Percentiles rank a stretch among this genome's conserved stretches.
Evolutionary conservation across 2,329 filamentous ascomycete species (phyloP).

Genomic region (Aureobasidium sp.): DNA sequence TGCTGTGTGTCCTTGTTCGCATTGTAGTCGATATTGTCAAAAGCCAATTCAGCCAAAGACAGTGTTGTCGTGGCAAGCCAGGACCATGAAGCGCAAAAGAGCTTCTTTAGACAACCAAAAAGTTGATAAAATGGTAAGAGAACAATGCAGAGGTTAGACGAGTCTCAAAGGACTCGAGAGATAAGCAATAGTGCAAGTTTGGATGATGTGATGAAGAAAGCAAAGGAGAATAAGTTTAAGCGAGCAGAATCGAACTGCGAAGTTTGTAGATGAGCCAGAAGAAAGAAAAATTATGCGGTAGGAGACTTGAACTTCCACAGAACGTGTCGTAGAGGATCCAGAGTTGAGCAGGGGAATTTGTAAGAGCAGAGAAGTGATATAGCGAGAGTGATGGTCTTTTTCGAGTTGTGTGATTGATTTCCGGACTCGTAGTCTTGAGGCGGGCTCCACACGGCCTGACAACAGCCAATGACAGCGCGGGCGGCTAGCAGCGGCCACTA

Average conservation of each 20-base stretch:
- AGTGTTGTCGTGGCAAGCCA: neutral
- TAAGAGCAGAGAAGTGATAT: neutral
- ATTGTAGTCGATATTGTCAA: neutral
- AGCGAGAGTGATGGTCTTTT: constrained; percentile 9
- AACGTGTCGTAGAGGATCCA: neutral
- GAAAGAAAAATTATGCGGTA: neutral
- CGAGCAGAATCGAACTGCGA: neutral
- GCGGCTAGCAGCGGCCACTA: constrained; percentile 1
- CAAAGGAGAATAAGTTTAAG: constrained; percentile 9
- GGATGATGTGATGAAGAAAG: neutral
- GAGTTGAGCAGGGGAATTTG: neutral
- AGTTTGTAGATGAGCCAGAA: neutral
- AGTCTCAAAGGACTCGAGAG: neutral
- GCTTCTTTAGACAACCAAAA: neutral
- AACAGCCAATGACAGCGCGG: neutral
- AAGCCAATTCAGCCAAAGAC: neutral
- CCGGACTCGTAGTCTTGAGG: constrained; percentile 7
- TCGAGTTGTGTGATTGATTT: constrained; percentile 8
- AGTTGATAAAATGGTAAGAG: neutral
- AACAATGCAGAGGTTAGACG: neutral
- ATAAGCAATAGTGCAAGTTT: neutral
- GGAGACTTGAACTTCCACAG: no score
- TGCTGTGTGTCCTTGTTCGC: constrained; percentile 7
- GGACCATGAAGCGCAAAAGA: neutral
- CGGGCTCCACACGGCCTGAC: neutral